Conservation (phyloP, 345 rosid genomes). For the Aethionema arabicum region DNA sequence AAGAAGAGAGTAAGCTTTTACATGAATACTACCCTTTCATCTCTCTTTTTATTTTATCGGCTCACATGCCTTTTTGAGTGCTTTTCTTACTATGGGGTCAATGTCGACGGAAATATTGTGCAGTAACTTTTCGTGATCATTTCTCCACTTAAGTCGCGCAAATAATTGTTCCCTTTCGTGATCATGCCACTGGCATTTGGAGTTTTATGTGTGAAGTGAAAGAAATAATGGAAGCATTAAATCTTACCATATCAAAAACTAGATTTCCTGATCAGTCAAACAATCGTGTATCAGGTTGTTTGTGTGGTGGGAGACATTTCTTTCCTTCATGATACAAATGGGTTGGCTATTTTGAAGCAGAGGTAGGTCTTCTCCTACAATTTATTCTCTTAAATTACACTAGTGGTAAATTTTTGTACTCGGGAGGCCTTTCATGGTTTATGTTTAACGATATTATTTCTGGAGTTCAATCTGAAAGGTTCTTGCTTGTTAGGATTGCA, state of each 20-base stretch:
- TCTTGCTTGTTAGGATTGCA: slow-evolving; percentile 42
- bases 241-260: slow-evolving; percentile 9
- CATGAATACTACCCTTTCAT: not conserved
- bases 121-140: slow-evolving; percentile 1
- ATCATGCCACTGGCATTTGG: slow-evolving; percentile 10
- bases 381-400: slow-evolving; percentile 8
- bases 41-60: slow-evolving; percentile 7
- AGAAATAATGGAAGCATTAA: slow-evolving; percentile 5
- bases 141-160: slow-evolving; percentile 11
- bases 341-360: slow-evolving; percentile 71
- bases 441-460: slow-evolving; percentile 4
- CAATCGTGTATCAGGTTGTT: slow-evolving; percentile 50
- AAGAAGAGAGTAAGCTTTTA: slow-evolving; percentile 58
- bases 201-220: slow-evolving; percentile 14
- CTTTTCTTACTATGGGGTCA: slow-evolving; percentile 2
- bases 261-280: slow-evolving; percentile 8
- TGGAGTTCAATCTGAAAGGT: slow-evolving; percentile 12
- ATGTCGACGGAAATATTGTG: not conserved
- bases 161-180: slow-evolving; percentile 2
- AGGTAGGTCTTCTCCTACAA: slow-evolving; percentile 47
- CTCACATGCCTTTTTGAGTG: slow-evolving; percentile 10
- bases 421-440: not conserved
- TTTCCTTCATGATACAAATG: slow-evolving; percentile 97
- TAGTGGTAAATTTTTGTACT: slow-evolving; percentile 8
- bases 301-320: slow-evolving; percentile 88